Conservation (phyloP, 192 early-diverging fungal genomes). For the Thoreauomyces humboldtii region DNA sequence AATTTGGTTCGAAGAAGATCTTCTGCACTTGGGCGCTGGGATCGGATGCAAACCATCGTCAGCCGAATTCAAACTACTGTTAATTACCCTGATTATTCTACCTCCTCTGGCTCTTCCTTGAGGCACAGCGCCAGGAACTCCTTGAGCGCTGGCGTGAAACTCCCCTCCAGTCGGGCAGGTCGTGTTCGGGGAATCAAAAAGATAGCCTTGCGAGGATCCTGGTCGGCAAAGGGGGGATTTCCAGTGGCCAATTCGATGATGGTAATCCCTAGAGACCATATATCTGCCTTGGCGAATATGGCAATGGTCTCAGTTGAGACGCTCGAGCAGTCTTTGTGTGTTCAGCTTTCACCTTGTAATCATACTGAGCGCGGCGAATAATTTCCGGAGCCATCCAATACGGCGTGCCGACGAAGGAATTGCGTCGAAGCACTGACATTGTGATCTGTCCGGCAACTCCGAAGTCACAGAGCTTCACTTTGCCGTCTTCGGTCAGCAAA, state of each 20-base stretch:
- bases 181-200: constrained; percentile 81
- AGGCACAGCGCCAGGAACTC: constrained; percentile 89
- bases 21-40: constrained; percentile 79
- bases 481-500: constrained; percentile 48
- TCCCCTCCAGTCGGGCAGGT: constrained; percentile 76
- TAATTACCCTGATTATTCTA: constrained; percentile 28
- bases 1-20: constrained; percentile 83
- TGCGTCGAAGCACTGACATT: constrained; percentile 39
- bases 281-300: constrained; percentile 71
- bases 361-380: constrained; percentile 64
- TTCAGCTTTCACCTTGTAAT: constrained; percentile 88
- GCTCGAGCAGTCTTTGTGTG: too few relatives aligned
- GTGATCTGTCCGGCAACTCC: constrained; percentile 62
- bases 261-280: constrained; percentile 98
- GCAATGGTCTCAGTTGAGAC: not conserved
- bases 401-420: constrained; percentile 90
- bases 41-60: not conserved
- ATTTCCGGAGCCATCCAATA: constrained; percentile 67
- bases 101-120: constrained; percentile 79
- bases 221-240: constrained; percentile 88
- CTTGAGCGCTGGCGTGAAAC: constrained; percentile 74
- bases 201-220: constrained; percentile 85
- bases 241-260: constrained; percentile 95
- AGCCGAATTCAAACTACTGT: not conserved
- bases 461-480: constrained; percentile 60